These are phyloP conservation scores for Arabis alpina DNA, from an alignment of 345 rosid genomes.

Conservation along the genomic window DNA sequence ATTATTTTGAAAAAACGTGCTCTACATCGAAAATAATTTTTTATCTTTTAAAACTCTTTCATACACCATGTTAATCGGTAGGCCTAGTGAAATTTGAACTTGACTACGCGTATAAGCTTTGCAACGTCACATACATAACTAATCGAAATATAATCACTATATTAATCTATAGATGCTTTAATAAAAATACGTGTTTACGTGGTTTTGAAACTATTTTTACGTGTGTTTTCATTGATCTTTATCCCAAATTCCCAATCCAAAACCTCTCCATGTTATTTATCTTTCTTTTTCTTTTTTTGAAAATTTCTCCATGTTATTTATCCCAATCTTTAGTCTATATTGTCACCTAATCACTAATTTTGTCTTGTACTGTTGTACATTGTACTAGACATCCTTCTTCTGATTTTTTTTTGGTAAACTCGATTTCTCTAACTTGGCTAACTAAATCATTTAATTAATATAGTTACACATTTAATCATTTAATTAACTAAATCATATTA, in stretches of 20 bases:
- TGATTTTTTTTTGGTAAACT: no score
- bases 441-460: no score
- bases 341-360: not conserved
- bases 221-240: constrained; percentile 6
- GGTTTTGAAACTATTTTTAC: no score
- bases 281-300: no score
- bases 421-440: no score
- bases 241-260: constrained; percentile 6
- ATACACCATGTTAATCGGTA: not conserved
- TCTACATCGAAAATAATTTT: not conserved
- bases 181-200: constrained; percentile 2
- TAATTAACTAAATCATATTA: no score
- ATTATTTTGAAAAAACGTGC: not conserved
- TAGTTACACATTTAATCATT: no score
- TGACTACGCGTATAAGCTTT: constrained; percentile 9
- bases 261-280: constrained; percentile 4
- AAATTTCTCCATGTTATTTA: constrained; percentile 10
- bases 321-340: not conserved
- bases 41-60: not conserved
- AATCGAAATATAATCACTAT: not conserved
- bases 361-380: not conserved
- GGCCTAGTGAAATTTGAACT: constrained; percentile 8
- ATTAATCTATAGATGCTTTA: not conserved
- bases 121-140: not conserved
- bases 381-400: no score